phyloP scores from a whole-genome alignment of 2,329 filamentous ascomycete genomes.

The Exserohilum rostratum region DNA sequence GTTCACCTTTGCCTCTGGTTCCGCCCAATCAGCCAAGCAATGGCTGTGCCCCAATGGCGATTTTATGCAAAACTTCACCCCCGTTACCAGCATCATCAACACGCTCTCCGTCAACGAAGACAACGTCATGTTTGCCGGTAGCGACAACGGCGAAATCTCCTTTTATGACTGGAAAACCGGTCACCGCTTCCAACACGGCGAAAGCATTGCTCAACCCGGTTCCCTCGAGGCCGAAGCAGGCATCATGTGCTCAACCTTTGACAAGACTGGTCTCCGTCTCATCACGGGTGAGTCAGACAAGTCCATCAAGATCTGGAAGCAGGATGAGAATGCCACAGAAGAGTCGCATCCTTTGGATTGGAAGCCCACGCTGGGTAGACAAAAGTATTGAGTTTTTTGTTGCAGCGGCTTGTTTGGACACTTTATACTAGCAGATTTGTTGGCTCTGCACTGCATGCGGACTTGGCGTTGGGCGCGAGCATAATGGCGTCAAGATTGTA shows the following conservation, averaged over 20 bases:
- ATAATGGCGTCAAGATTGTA: constrained; percentile 12
- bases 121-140: constrained; percentile 92
- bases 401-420: background rate
- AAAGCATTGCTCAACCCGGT: constrained; percentile 92
- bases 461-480: constrained; percentile 7
- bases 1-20: constrained; percentile 94
- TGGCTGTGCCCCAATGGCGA: constrained; percentile 98
- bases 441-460: background rate
- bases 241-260: constrained; percentile 92
- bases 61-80: constrained; percentile 99
- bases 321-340: constrained; percentile 86
- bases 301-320: constrained; percentile 91
- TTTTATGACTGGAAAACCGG: constrained; percentile 99
- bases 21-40: constrained; percentile 94
- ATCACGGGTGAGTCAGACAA: constrained; percentile 97
- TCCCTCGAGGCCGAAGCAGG: constrained; percentile 93
- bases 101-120: constrained; percentile 91
- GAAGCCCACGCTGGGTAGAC: constrained; percentile 79
- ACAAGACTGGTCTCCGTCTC: constrained; percentile 83
- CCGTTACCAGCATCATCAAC: constrained; percentile 96
- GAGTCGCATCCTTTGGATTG: constrained; percentile 92
- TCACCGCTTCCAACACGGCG: constrained; percentile 84
- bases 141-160: constrained; percentile 92
- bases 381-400: constrained; percentile 61
- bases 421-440: too few species aligned